These are phyloP conservation scores for Papiliotrema flavescens DNA, from an alignment of 1,284 basidiomycete genomes.

Conservation along the genomic window DNA sequence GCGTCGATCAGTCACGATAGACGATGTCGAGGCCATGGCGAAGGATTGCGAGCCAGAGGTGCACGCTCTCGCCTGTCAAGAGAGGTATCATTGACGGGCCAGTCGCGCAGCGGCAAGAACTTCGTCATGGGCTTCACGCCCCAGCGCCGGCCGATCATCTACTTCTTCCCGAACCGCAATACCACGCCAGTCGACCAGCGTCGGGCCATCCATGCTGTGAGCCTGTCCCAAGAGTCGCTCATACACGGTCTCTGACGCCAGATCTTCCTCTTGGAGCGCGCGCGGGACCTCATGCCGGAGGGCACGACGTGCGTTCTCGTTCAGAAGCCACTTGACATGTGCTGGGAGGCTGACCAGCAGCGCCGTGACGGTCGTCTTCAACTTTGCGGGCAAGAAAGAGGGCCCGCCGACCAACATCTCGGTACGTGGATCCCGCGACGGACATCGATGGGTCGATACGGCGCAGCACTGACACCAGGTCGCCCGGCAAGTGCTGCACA, in stretches of 20 bases:
- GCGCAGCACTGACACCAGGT: slow-evolving; percentile 11
- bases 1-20: slow-evolving; percentile 33
- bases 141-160: slow-evolving; percentile 31
- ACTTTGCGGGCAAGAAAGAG: slow-evolving; percentile 43
- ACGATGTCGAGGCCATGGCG: slow-evolving; percentile 35
- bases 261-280: too few species aligned
- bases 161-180: slow-evolving; percentile 39
- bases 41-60: slow-evolving; percentile 33
- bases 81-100: not conserved
- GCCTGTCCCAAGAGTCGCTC: not conserved
- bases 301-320: slow-evolving; percentile 32
- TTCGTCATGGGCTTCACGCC: slow-evolving; percentile 32
- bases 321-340: not conserved
- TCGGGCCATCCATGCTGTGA: slow-evolving; percentile 23
- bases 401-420: slow-evolving; percentile 32
- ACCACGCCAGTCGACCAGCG: slow-evolving; percentile 24
- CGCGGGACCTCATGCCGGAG: slow-evolving; percentile 41
- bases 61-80: not conserved
- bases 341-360: slow-evolving; percentile 5
- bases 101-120: slow-evolving; percentile 33
- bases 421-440: slow-evolving; percentile 6
- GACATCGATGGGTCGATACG: too few species aligned
- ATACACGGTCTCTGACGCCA: not conserved
- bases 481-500: slow-evolving; percentile 27
- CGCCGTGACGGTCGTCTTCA: slow-evolving; percentile 34